These are phyloP conservation scores for Glomus cerebriforme DNA, from an alignment of 192 early-diverging fungal species.

Conservation along the genomic window DNA sequence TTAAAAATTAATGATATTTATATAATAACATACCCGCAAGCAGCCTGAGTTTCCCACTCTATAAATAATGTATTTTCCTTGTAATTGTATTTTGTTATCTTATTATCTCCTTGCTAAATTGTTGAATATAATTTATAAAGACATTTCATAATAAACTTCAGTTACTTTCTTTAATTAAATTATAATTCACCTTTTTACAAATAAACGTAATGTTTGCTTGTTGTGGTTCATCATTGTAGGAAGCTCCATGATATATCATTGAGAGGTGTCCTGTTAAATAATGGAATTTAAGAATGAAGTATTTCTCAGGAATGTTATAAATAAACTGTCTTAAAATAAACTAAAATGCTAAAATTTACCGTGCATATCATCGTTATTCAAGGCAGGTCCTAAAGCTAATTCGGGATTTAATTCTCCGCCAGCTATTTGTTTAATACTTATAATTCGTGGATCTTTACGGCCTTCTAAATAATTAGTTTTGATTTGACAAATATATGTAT, in stretches of 20 bases:
- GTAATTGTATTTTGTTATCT: neutral
- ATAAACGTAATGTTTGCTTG: conserved; percentile 4
- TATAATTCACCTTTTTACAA: neutral
- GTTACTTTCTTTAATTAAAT: neutral
- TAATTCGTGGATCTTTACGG: too few relatives aligned
- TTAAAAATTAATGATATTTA: neutral
- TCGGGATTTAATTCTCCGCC: neutral
- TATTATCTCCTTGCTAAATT: neutral
- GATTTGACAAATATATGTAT: neutral
- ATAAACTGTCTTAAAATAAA: neutral
- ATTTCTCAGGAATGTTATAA: neutral
- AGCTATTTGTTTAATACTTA: neutral
- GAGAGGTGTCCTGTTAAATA: neutral
- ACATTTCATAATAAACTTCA: neutral
- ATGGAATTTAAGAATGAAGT: neutral
- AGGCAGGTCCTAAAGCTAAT: neutral
- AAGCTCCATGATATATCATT: neutral
- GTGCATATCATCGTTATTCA: neutral
- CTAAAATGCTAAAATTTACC: neutral
- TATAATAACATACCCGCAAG: neutral
- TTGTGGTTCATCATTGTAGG: neutral
- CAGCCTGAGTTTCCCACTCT: neutral
- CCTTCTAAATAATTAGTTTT: neutral
- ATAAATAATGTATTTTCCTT: conserved; percentile 6
- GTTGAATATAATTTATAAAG: neutral